These are phyloP conservation scores for Pholiota conissans DNA, from an alignment of 768 basidiomycete genomes.

Conservation along the genomic window DNA sequence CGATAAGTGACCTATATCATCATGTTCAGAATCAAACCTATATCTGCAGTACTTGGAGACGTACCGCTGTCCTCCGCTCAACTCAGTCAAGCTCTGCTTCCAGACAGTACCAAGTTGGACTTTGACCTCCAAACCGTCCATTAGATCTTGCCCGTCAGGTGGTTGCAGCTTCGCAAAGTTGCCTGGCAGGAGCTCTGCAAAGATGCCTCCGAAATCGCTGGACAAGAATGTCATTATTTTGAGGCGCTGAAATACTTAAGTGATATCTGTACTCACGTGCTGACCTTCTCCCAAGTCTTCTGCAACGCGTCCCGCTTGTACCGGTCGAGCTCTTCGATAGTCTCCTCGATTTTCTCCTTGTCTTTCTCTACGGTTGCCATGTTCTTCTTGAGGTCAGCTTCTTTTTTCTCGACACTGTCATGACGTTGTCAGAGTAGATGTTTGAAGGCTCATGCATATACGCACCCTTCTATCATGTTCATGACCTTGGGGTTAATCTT, in stretches of 20 bases:
- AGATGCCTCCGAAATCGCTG: slow-evolving; percentile 96
- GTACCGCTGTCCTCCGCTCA: slow-evolving; percentile 95
- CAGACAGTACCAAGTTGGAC: slow-evolving; percentile 93
- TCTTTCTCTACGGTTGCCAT: slow-evolving; percentile 86
- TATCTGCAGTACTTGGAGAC: slow-evolving; percentile 20
- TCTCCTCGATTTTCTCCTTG: slow-evolving; percentile 92
- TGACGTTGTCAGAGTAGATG: background rate
- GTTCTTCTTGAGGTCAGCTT: slow-evolving; percentile 84
- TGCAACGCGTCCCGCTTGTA: slow-evolving; percentile 93
- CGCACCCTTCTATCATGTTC: slow-evolving; percentile 91
- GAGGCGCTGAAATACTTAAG: background rate
- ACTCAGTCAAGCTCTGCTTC: slow-evolving; percentile 96
- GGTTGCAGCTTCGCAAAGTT: slow-evolving; percentile 96
- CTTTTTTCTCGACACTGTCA: slow-evolving; percentile 93
- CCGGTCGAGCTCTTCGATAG: slow-evolving; percentile 88
- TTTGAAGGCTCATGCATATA: slow-evolving; percentile 1
- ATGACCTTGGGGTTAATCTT: slow-evolving; percentile 95
- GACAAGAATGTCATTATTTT: background rate
- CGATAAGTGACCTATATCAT: slow-evolving; percentile 84
- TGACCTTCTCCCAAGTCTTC: slow-evolving; percentile 97
- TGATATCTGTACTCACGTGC: slow-evolving; percentile 58
- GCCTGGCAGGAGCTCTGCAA: slow-evolving; percentile 91
- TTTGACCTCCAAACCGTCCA: slow-evolving; percentile 96
- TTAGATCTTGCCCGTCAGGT: slow-evolving; percentile 91
- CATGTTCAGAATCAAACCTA: background rate